Percentiles rank a stretch among this genome's conserved stretches.
These are phyloP conservation scores for Trichoderma polysporum DNA, from an alignment of 2,329 filamentous ascomycete genomes.

Conservation along the genomic window DNA sequence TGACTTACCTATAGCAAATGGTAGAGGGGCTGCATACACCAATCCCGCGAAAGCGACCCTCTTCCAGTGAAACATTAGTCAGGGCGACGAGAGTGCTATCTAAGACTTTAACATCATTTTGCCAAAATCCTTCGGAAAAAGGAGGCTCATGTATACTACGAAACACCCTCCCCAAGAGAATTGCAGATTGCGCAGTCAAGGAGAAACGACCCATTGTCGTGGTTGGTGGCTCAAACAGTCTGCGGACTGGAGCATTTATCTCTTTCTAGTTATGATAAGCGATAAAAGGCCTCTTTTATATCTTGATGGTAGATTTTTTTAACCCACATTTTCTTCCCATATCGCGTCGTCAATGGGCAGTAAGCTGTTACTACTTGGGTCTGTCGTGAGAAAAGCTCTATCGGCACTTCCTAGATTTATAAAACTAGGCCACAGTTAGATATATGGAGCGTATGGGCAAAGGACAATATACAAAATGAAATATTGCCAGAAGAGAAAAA, in stretches of 20 bases:
- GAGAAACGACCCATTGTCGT: conserved; percentile 8
- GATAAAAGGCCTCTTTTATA: too few species aligned
- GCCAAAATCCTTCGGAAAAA: neutral
- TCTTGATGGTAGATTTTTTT: neutral
- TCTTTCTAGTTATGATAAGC: neutral
- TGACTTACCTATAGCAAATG: neutral
- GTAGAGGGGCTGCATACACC: conserved; percentile 4
- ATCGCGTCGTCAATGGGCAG: neutral
- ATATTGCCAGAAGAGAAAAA: neutral
- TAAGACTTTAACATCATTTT: neutral
- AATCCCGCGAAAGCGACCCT: neutral
- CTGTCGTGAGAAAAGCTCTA: neutral
- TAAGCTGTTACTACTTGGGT: neutral
- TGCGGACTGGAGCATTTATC: neutral
- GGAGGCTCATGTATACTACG: neutral
- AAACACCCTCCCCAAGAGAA: neutral
- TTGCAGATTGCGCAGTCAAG: neutral
- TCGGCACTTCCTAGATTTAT: neutral
- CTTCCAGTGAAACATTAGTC: neutral
- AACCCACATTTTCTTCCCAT: neutral
- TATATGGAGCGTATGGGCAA: too few species aligned
- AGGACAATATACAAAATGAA: neutral
- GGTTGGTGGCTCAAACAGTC: neutral
- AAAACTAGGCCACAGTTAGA: neutral
- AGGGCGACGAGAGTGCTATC: neutral